Evolutionary conservation across 176 grass and related monocot genomes (phyloP), one percentile per base, ranked within the genome.

Genomic region (Triticum dicoccoides): DNA sequence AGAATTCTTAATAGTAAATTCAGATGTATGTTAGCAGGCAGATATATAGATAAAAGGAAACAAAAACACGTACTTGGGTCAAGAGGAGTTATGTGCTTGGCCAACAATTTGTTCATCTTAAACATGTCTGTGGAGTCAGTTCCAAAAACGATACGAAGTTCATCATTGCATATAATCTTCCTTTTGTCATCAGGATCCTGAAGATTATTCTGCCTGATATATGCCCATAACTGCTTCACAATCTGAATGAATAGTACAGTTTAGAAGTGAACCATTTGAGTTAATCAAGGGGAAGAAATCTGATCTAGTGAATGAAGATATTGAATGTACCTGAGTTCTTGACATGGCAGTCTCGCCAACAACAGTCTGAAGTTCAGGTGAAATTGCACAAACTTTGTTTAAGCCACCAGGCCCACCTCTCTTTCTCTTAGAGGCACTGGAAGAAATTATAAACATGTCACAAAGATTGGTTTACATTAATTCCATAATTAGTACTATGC

Each of bases 51-150:
- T 68, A 29, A 70, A 83, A 73, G 29, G 29, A 83, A 68, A 59
- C 11, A 75, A 49, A 83, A 84, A 63, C 1, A 20, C 35, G 18
- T 93, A 96, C 94, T 88, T 83, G 90, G 79, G 79, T 92, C 94
- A 88, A 99, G 92, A 2, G 94, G 87, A 33, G 90, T 92, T 88
- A 99, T 99, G 85, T 99, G 97, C 80, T 99, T 99, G 64, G 97
- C 90, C 87, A 99, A 91, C 61, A 99, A 92, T 77, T 99, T 99
- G 84, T 99, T 99, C 97, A 99, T 99, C 77, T 99, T 99, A 91
- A 99, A 99, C 97, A 99, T 99, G 91, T 99, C 97, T 37, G 97
- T 99, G 80, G 86, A 27, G 44, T 99, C 97, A 49, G 94, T 99
- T 89, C 75, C 97, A 94, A 99, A 99, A 76, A 99, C 90, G 33